Conservation (phyloP, 2,329 filamentous ascomycete species). For the Emericellopsis atlantica region DNA sequence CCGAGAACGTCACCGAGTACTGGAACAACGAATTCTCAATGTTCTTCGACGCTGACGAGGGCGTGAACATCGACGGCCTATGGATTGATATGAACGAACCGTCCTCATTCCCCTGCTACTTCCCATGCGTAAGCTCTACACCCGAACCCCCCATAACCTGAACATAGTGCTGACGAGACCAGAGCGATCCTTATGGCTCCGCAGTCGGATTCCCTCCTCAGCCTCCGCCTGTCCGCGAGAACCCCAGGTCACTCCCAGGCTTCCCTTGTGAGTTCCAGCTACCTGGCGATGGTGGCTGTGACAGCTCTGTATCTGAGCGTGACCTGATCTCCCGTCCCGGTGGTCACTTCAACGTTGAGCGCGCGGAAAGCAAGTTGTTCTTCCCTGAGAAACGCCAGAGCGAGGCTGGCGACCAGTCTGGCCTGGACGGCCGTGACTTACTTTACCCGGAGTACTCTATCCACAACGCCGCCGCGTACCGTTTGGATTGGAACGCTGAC, state of each 20-base stretch:
- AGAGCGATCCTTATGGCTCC: slow-evolving; percentile 12
- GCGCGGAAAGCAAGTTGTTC: slow-evolving; percentile 1
- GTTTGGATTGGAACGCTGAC: slow-evolving; percentile 27
- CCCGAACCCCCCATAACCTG: no score
- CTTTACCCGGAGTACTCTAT: slow-evolving; percentile 67
- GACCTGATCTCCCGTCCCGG: neutral
- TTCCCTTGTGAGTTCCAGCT: slow-evolving; percentile 37
- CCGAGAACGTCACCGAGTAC: slow-evolving; percentile 47
- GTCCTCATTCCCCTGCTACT: slow-evolving; percentile 26
- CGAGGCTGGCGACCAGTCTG: slow-evolving; percentile 21
- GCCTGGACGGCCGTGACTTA: slow-evolving; percentile 41
- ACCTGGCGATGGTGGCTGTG: slow-evolving; percentile 5
- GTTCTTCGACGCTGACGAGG: slow-evolving; percentile 52
- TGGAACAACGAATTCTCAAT: slow-evolving; percentile 56
- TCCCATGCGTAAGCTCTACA: slow-evolving; percentile 3
- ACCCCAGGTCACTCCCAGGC: slow-evolving; percentile 53
- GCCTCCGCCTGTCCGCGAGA: slow-evolving; percentile 48
- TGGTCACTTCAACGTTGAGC: neutral
- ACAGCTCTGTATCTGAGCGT: neutral
- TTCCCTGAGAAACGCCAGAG: slow-evolving; percentile 36
- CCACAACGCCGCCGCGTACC: slow-evolving; percentile 52
- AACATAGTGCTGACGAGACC: no score
- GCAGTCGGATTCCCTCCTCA: slow-evolving; percentile 39
- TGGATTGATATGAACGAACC: slow-evolving; percentile 61
- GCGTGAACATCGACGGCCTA: slow-evolving; percentile 64